Base-by-base conservation (phyloP, 2,329 filamentous ascomycete species). In the Acephala macrosclerotiorum region DNA sequence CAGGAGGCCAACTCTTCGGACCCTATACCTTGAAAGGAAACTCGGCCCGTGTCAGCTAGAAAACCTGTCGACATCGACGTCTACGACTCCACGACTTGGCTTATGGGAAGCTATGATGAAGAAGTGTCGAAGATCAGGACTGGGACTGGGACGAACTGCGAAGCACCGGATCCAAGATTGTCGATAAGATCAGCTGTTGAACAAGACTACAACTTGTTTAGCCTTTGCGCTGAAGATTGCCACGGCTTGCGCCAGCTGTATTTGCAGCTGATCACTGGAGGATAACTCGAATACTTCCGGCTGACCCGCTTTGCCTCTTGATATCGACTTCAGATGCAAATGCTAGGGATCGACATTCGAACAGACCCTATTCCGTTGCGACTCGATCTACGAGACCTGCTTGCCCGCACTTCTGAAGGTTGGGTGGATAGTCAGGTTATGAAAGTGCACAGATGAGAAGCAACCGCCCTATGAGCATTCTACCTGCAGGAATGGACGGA, bases 401-500 rank as follows among this genome's bases (percentile, higher is more conserved):
- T 60, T 49, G 53, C 56, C 53, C 47, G 60, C 16, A 40, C 57
- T 49, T 12, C 55, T 53, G 60, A 65, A 51, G 35, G 35, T 45
- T 62, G 40, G 57, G 59, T 63, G 56, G 40, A 63, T 56, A 58
- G 63, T 62, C 58, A 65, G 68, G 70, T 64, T 64, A 74, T 72
- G 68, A 69, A 58, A 66, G 58, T 51, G 58, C 59, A 70, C 72
- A 68, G 58, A 75, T 74, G 71, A 66, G 64, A 63, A 70, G 64
- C 59, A 67, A 71, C 65, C 70, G 71, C 16, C 69, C 60, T 49
- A 80, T 83, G 79, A 82, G 77, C 75, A 74, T 78, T 61, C 75
- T 79, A 70, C 78, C 80, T 68, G 76, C 77, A 71, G 79, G 79
- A 71, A 84, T 84, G 81, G 81, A 83, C 73, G 79, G 78, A 75